Base-by-base conservation (phyloP, 2,329 filamentous ascomycete species). In the Xylariaceae sp. region DNA sequence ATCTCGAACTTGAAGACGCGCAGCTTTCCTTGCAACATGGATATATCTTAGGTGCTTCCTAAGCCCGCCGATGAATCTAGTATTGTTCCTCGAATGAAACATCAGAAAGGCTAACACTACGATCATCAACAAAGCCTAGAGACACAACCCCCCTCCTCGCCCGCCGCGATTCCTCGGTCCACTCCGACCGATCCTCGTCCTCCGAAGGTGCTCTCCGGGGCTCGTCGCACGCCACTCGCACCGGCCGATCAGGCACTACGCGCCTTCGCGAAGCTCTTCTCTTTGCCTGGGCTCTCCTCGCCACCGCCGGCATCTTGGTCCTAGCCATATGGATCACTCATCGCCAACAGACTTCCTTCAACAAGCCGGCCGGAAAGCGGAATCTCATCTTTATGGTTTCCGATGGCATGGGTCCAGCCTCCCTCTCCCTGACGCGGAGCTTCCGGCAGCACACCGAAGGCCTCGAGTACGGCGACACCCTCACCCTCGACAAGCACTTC, bases 321-420 rank as follows among this genome's bases (percentile, higher is more conserved):
- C 77, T 96, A 17, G 88, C 88, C 3, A 87, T 94, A n/a, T 76
- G 76, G 71, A 71, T 88, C 14, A 87, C 89, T 64, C 89, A 96
- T 68, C 79, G 83, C 60, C 76, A 82, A 54, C 73, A 78, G 48
- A 77, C 75, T 11, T 59, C 66, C 38, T 62, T 56, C 49, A 48
- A 56, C 40, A 58, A 57, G 42, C 60, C 74, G 76, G 48, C 70
- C 62, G 82, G 83, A 45, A 99, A 97, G 76, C 82, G 89, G 47
- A 99, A 97, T 70, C 77, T 99, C 46, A 86, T 99, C 61, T 97
- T 99, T 75, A 99, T 99, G 94, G 92, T 99, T 35, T 96, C 90
- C 1, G 94, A 99, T 68, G 94, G 94, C 63, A 99, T 99, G 94
- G 94, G 94, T 0, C 94, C 94, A 7, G 89, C 94, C 9, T 92